Conservation (phyloP, 768 basidiomycete genomes). For the Chalciporus chontae region DNA sequence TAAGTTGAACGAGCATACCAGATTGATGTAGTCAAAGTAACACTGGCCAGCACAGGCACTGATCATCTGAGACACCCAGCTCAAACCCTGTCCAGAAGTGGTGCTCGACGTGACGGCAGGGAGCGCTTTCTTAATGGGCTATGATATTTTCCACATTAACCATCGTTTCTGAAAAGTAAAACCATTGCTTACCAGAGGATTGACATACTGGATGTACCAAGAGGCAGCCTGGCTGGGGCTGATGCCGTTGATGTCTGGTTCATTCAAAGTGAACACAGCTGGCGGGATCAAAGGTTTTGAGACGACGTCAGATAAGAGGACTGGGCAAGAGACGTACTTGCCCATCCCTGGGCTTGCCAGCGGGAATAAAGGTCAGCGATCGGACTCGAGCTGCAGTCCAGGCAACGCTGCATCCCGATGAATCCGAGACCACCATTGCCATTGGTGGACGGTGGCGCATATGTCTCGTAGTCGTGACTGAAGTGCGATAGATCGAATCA, state of each 20-base stretch:
- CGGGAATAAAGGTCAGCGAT: conserved; percentile 30
- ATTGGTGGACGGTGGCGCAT: conserved; percentile 31
- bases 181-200: conserved; percentile 31
- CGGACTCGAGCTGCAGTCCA: conserved; percentile 36
- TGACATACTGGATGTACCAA: conserved; percentile 37
- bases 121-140: conserved; percentile 38
- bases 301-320: not conserved
- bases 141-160: not conserved
- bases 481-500: not conserved
- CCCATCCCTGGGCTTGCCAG: conserved; percentile 30
- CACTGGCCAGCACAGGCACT: conserved; percentile 34
- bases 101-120: conserved; percentile 36
- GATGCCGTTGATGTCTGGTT: conserved; percentile 33
- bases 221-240: conserved; percentile 28
- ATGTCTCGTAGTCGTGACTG: conserved; percentile 40
- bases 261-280: conserved; percentile 37
- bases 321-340: conserved; percentile 20
- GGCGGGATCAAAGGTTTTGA: not conserved
- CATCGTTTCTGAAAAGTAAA: not conserved
- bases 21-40: conserved; percentile 35
- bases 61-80: conserved; percentile 35
- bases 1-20: conserved; percentile 16
- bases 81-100: conserved; percentile 30
- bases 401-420: conserved; percentile 38
- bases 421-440: conserved; percentile 36